Evolutionary conservation across 75 land plant genomes (phyloP), one percentile per base, ranked within the genome.

Genomic region (Pinus albicaulis): DNA sequence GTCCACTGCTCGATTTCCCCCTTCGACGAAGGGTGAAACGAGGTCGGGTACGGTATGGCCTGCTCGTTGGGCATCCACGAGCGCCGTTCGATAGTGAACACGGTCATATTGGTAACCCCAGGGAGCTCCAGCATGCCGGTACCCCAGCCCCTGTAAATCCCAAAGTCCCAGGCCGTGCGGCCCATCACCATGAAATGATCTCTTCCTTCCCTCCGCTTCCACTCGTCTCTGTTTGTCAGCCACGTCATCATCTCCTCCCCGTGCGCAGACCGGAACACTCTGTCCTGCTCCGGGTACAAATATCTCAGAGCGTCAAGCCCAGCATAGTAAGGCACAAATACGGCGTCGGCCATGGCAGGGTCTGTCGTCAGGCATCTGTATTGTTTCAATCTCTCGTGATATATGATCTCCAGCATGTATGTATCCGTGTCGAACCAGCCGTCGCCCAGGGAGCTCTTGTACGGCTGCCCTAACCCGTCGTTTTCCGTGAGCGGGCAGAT

Each of bases 161-260:
- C 59, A 25, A 80, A 75, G 52, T 80, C 81, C 78, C 78, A 80
- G 12, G 81, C 62, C 17, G 77, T 75, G 52, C 81, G 52, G 3
- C 81, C 77, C 59, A 58, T 25, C 19, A 80, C 57, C 28, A 80
- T 59, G 78, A 80, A 80, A 28, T 80, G 81, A 59, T 80, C 81
- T 13, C 53, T 52, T 3, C 81, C 81, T 17, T 17, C 44, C 22
- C 28, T 7, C 20, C 77, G 57, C 17, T 31, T 31, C 81, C 81
- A 60, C 53, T 48, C 12, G 53, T 1, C 11, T 48, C 12, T 10
- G 2, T 48, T 48, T 78, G 77, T 58, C 77, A 80, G 56, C 77
- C 76, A 80, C 25, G 15, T 5, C 36, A 74, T 56, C 4, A 80
- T 58, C n/a, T 52, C 79, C 36, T 22, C 6, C 0, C 81, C 81